Base-by-base conservation (phyloP, 2,329 filamentous ascomycete species). In the Ilyonectria destructans region DNA sequence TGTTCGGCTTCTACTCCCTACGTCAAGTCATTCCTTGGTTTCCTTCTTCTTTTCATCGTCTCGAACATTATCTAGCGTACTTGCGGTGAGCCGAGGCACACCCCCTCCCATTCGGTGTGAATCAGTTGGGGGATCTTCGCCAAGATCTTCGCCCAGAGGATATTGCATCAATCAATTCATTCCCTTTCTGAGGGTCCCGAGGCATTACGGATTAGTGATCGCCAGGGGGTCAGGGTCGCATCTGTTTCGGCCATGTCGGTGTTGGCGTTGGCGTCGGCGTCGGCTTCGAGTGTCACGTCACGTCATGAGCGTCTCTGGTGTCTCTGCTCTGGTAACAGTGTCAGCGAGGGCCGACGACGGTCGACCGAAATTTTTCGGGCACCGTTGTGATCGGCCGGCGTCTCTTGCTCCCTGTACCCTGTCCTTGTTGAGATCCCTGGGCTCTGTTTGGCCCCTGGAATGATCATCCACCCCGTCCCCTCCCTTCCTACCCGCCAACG, bases 281-380 rank as follows among this genome's bases (percentile, higher is more conserved):
- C 67, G 56, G 65, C 26, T 40, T 61, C 37, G 31, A 54, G 55
- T 51, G 52, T 62, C 56, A 65, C 64, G 57, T 60, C 52, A 66
- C 45, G 33, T 35, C 19, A 62, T 21, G 51, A 26, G 31, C 29
- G 54, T 58, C 29, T 63, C 23, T 55, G 48, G 21, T 33, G 43
- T 59, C 49, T 45, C 37, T 43, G 48, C 21, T 46, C 40, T 49
- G 60, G 35, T 33, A 43, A 43, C n/a, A 35, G 15, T 54, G n/a
- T n/a, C 31, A 54, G 51, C 31, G n/a, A 54, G 51, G 63, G 71
- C 67, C 62, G 69, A 54, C 54, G 48, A 62, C 67, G 43, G 51
- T 46, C 40, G 69, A 71, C 74, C 74, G 74, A 76, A 74, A 67
- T 59, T 51, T 68, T 74, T 76, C 74, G 74, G 74, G 71, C 71